These are phyloP conservation scores for Aphanoascus verrucosus DNA, from an alignment of 2,329 filamentous ascomycete genomes.

Conservation along the genomic window DNA sequence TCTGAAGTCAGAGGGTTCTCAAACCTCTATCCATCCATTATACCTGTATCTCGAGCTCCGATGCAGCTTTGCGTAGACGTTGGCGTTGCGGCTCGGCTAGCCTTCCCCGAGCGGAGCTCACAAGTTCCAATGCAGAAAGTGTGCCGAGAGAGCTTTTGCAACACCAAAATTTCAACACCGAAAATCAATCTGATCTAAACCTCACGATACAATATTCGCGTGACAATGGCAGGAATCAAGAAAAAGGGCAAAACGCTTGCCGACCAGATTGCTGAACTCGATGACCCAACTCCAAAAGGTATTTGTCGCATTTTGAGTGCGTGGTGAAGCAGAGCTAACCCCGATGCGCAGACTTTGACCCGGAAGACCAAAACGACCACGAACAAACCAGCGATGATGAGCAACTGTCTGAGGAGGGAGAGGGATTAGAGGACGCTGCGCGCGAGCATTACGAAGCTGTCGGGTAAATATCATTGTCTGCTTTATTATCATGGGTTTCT, in stretches of 20 bases:
- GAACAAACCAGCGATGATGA: conserved; percentile 47
- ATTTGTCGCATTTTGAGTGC: conserved; percentile 15
- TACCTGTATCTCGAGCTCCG: not conserved
- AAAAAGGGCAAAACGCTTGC: conserved; percentile 43
- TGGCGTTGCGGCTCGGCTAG: not conserved
- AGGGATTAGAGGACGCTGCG: conserved; percentile 45
- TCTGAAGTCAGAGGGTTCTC: not conserved
- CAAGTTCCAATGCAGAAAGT: not conserved
- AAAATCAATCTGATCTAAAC: not conserved
- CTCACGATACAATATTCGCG: not conserved
- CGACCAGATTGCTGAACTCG: conserved; percentile 51
- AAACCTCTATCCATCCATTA: not conserved
- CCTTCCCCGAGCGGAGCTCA: not conserved
- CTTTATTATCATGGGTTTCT: conserved; percentile 5
- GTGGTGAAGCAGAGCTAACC: conserved; percentile 1
- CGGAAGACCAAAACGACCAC: conserved; percentile 55
- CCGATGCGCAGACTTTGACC: conserved; percentile 58
- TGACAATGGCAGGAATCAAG: conserved; percentile 38
- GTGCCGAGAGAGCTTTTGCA: not conserved
- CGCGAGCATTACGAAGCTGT: conserved; percentile 81
- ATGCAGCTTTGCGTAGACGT: not conserved
- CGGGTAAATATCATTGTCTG: conserved; percentile 39
- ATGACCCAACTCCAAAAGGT: conserved; percentile 55
- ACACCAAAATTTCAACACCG: not conserved
- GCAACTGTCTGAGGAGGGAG: conserved; percentile 38